A percentile compares a stretch with the other conserved stretches of the same genome.
Evolutionary conservation across 257 asterid genomes (phyloP).

Genomic region (Capsicum chinense): DNA sequence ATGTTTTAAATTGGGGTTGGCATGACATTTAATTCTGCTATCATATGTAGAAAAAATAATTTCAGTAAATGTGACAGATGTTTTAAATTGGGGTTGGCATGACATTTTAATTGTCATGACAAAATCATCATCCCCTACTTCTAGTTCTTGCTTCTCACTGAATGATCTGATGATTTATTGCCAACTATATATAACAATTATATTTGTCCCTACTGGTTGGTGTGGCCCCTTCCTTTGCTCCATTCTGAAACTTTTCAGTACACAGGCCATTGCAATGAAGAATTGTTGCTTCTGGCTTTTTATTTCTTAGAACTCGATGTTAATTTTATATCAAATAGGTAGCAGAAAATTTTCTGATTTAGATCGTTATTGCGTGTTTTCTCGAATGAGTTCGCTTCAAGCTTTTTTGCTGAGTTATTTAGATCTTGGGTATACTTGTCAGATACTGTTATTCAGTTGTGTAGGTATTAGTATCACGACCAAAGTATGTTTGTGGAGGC

Average conservation of each 20-base stretch:
- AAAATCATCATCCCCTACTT: constrained; percentile 21
- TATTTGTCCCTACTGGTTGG: neutral
- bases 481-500: neutral
- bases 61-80: neutral
- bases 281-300: constrained; percentile 15
- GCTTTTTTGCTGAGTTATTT: neutral
- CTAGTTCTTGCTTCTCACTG: constrained; percentile 4
- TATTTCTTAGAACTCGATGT: neutral
- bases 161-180: constrained; percentile 3
- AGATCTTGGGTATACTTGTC: constrained; percentile 11
- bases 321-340: neutral
- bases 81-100: neutral
- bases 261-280: constrained; percentile 19
- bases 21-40: neutral
- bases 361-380: neutral
- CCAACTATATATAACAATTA: neutral
- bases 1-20: neutral
- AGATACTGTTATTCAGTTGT: constrained; percentile 20
- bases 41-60: neutral
- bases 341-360: neutral
- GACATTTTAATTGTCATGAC: neutral
- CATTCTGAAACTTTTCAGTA: neutral
- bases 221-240: neutral
- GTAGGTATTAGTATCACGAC: neutral
- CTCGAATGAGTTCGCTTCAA: neutral